Evolutionary conservation across 306 rosid species (phyloP).

Genomic region (Quercus gilva): DNA sequence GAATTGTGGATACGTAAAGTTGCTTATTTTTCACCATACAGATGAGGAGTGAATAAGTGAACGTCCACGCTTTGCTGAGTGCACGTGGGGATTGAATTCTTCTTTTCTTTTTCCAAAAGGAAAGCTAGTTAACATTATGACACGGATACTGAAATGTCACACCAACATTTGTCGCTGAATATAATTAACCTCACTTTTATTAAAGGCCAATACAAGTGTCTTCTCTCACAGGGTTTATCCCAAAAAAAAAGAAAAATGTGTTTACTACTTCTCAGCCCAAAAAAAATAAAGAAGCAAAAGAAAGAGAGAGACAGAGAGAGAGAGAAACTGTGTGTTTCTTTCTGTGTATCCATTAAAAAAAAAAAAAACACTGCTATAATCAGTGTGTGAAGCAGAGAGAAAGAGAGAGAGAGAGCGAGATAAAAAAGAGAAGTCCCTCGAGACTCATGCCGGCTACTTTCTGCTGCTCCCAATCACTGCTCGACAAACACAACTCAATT

Average conservation of each 20-base stretch:
- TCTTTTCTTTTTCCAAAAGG: not conserved
- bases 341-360: not conserved
- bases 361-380: not conserved
- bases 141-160: constrained; percentile 50
- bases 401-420: not conserved
- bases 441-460: constrained; percentile 38
- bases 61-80: not conserved
- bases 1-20: not conserved
- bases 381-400: not conserved
- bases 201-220: constrained; percentile 36
- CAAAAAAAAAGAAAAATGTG: too few relatives aligned
- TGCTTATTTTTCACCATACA: not conserved
- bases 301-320: too few relatives aligned
- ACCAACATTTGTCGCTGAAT: constrained; percentile 44
- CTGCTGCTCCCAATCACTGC: constrained; percentile 21
- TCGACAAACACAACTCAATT: constrained; percentile 26
- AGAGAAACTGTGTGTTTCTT: not conserved
- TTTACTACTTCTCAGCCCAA: not conserved
- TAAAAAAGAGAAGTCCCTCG: constrained; percentile 9
- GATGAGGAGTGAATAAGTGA: not conserved
- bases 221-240: too few relatives aligned
- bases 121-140: constrained; percentile 36
- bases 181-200: constrained; percentile 40
- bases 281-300: too few relatives aligned
- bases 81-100: constrained; percentile 55